Conservation (phyloP, 371 early-diverging fungal genomes). For the Cokeromyces recurvatus region DNA sequence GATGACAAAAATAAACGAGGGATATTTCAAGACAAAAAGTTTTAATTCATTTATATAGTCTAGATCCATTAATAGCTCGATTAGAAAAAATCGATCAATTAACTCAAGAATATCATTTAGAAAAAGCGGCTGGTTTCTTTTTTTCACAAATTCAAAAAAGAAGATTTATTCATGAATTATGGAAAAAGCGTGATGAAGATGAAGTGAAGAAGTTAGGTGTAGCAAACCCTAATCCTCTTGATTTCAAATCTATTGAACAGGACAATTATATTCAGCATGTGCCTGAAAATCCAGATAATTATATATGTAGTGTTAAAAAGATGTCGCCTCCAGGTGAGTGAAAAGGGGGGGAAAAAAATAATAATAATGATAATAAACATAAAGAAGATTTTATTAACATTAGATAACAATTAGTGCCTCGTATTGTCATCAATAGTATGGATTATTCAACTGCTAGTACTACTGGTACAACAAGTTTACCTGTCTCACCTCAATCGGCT, state of each 20-base stretch:
- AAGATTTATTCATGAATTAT: constrained; percentile 33
- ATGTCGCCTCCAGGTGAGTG: constrained; percentile 18
- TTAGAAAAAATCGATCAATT: constrained; percentile 39
- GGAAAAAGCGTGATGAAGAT: constrained; percentile 43
- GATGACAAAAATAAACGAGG: neutral
- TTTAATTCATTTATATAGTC: constrained; percentile 8
- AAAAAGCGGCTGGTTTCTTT: constrained; percentile 44
- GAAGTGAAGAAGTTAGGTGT: constrained; percentile 32
- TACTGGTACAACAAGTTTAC: constrained; percentile 11
- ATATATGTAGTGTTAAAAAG: constrained; percentile 2
- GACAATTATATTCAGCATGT: no score
- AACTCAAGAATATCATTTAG: constrained; percentile 35
- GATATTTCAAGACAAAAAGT: no score
- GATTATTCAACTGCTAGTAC: constrained; percentile 1
- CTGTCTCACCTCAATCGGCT: constrained; percentile 32
- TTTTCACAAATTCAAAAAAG: constrained; percentile 34
- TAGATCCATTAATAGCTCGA: constrained; percentile 37
- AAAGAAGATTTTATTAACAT: no score
- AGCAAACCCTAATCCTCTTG: constrained; percentile 4
- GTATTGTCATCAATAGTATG: constrained; percentile 33
- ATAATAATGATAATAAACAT: no score
- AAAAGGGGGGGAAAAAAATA: no score
- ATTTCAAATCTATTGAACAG: constrained; percentile 7
- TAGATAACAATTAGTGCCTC: no score
- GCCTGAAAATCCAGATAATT: no score